A percentile compares a stretch with the other conserved stretches of the same genome.
phyloP scores from a whole-genome alignment of 2,329 filamentous ascomycete genomes.

The Claviceps quebecensis region DNA sequence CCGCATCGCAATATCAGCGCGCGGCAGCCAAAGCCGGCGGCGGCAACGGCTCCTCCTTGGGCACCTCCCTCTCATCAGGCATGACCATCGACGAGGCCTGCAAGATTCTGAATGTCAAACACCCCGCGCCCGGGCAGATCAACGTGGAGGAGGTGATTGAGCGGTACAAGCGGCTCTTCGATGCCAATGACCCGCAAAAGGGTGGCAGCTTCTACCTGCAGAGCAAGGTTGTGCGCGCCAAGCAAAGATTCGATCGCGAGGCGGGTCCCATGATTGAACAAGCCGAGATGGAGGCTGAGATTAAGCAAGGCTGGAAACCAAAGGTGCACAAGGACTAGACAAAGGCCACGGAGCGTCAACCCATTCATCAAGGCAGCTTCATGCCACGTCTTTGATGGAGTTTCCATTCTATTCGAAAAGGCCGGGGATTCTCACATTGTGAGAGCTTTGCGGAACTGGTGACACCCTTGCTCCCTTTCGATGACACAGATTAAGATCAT shows the following conservation, averaged over 20 bases:
- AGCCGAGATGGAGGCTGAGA: constrained; percentile 60
- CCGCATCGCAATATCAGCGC: constrained; percentile 68
- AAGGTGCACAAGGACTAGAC: constrained; percentile 85
- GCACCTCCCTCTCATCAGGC: constrained; percentile 47
- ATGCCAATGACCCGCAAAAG: constrained; percentile 86
- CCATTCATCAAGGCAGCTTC: not conserved
- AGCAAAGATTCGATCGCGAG: constrained; percentile 86
- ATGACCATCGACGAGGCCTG: constrained; percentile 94
- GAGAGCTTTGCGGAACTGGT: not conserved
- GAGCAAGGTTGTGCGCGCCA: constrained; percentile 85
- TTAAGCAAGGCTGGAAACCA: constrained; percentile 80
- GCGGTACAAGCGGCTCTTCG: constrained; percentile 89
- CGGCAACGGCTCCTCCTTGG: constrained; percentile 36
- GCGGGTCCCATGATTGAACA: constrained; percentile 58
- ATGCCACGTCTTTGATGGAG: not conserved
- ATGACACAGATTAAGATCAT: not conserved
- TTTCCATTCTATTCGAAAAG: not conserved
- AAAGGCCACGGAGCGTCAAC: not conserved
- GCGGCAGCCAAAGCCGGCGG: constrained; percentile 51
- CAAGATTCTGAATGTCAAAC: constrained; percentile 91
- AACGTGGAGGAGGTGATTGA: constrained; percentile 69
- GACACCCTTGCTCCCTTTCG: not conserved
- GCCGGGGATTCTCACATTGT: not conserved
- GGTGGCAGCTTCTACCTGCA: constrained; percentile 97
- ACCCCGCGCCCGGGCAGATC: constrained; percentile 57